These are phyloP conservation scores for Pichia terricola DNA, from an alignment of 1,139 yeast genomes.

Conservation along the genomic window DNA sequence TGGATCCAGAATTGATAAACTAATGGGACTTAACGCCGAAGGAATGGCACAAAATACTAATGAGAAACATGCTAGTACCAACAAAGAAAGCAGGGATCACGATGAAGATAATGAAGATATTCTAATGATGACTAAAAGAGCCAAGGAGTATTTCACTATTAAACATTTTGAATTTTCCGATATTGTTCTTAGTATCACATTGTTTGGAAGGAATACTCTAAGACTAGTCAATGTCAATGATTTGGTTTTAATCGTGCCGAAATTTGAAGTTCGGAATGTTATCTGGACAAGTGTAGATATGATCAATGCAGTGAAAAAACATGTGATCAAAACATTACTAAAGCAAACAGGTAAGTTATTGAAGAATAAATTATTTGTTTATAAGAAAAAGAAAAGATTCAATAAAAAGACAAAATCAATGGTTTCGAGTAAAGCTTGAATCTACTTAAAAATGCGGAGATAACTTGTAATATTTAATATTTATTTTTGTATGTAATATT, in stretches of 20 bases:
- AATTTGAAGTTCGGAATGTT: slow-evolving; percentile 36
- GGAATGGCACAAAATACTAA: too few relatives aligned
- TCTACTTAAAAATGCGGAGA: background rate
- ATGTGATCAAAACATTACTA: slow-evolving; percentile 41
- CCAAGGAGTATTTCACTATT: slow-evolving; percentile 49
- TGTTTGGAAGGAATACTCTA: slow-evolving; percentile 48
- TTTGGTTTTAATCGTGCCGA: slow-evolving; percentile 47
- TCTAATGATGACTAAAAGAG: slow-evolving; percentile 42
- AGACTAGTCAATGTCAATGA: slow-evolving; percentile 53
- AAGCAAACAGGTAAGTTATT: slow-evolving; percentile 52
- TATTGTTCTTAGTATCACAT: slow-evolving; percentile 44
- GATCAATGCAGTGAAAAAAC: slow-evolving; percentile 40
- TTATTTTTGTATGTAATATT: too few relatives aligned
- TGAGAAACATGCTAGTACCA: too few relatives aligned
- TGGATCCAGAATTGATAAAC: too few relatives aligned
- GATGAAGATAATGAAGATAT: background rate
- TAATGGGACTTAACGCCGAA: too few relatives aligned
- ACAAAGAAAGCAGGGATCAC: background rate
- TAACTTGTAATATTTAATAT: background rate
- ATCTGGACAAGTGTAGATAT: slow-evolving; percentile 49
- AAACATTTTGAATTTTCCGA: slow-evolving; percentile 38
- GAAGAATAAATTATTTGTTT: slow-evolving; percentile 38
- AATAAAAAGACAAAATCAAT: slow-evolving; percentile 3
- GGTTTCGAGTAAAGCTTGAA: background rate
- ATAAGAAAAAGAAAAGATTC: slow-evolving; percentile 10